These are phyloP conservation scores for Sisymbrium altissimum DNA, from an alignment of 345 rosid genomes.

Conservation along the genomic window DNA sequence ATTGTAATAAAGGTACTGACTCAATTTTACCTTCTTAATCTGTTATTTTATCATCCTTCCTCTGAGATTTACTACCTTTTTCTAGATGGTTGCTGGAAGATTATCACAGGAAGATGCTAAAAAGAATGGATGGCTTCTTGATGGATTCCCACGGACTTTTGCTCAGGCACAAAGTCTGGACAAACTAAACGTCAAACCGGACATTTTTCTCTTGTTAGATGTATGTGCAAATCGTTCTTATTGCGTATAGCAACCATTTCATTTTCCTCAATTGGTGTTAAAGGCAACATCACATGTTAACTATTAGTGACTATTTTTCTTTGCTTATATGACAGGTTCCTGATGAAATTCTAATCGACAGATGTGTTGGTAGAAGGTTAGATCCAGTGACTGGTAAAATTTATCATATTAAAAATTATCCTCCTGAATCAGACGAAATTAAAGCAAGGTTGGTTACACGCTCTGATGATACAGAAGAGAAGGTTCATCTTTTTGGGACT, in stretches of 20 bases:
- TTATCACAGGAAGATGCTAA: slow-evolving; percentile 66
- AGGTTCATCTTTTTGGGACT: slow-evolving; percentile 36
- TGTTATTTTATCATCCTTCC: background rate
- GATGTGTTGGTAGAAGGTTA: slow-evolving; percentile 88
- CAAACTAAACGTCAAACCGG: slow-evolving; percentile 67
- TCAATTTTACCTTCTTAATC: background rate
- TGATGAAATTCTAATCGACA: slow-evolving; percentile 81
- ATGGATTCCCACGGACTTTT: slow-evolving; percentile 80
- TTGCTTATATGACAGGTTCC: slow-evolving; percentile 73
- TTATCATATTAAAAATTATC: slow-evolving; percentile 67
- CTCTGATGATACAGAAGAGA: slow-evolving; percentile 89
- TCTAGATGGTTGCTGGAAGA: slow-evolving; percentile 63
- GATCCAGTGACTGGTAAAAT: slow-evolving; percentile 77
- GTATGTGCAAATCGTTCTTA: slow-evolving; percentile 37
- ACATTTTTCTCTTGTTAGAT: slow-evolving; percentile 64
- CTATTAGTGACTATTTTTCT: slow-evolving; percentile 9
- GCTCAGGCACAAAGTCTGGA: slow-evolving; percentile 80
- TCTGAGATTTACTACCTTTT: slow-evolving; percentile 3
- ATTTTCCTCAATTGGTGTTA: background rate
- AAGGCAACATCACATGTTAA: background rate
- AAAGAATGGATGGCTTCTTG: slow-evolving; percentile 87
- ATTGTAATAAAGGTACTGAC: slow-evolving; percentile 63
- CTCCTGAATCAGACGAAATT: slow-evolving; percentile 68
- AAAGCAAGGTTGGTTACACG: slow-evolving; percentile 78
- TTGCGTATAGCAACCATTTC: background rate